Base-by-base conservation (phyloP, 2,329 filamentous ascomycete genomes). In the Fusarium coicis region DNA sequence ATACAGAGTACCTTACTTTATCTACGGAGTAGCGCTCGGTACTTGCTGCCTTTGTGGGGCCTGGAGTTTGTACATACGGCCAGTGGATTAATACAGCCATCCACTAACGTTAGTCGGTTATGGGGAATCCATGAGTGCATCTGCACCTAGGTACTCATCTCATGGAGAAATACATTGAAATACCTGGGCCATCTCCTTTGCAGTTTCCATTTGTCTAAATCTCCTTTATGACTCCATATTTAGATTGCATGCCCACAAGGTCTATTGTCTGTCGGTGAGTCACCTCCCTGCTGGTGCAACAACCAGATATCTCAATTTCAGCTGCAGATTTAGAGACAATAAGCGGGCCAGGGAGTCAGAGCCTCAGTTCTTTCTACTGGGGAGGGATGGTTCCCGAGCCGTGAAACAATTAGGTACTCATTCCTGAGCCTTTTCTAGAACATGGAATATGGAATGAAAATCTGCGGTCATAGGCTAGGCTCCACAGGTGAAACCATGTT, bases 401-500 rank as follows among this genome's bases (percentile, higher is more conserved):
- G n/a, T 39, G 30, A 30, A 40, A 16, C n/a, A 64, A 19, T 39
- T 36, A 23, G 21, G 15, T 40, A 11, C 21, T 18, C 52, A 65
- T 65, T 69, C 66, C 66, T 58, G 14, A 69, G 52, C 26, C 37
- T 42, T 69, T 69, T 69, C 58, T 64, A 53, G 66, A 69, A 65
- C 66, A 53, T 44, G 46, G 36, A 54, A 42, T 36, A 37, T 61
- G 53, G 44, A 63, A 52, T 46, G 47, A 26, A 44, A 39, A 40
- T 28, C 18, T 19, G 36, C 26, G 42, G 19, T 60, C 46, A 32
- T 42, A 28, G 39, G 21, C 39, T 19, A 28, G 21, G 52, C 52
- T 40, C 59, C 69, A 72, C 53, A 54, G 23, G 40, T 73, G 70
- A 72, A 72, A 72, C 70, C 42, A 57, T 46, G 23, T 58, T 70